Base-by-base conservation (phyloP, 352 stramenopile species). In the Sclerospora graminicola region DNA sequence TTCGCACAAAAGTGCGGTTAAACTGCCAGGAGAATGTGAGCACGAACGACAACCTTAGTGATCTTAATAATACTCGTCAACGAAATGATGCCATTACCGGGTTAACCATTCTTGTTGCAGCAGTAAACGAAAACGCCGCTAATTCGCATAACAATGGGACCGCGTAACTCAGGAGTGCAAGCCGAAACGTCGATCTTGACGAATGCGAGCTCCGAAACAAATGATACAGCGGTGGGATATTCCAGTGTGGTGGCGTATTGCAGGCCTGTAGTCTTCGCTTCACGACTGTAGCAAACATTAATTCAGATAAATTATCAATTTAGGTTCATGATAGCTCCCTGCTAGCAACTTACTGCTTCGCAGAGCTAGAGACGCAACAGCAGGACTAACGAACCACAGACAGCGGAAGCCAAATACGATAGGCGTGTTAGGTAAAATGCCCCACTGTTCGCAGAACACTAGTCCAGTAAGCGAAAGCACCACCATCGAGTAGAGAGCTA, bases 71-170 rank as follows among this genome's bases (percentile, higher is more conserved):
- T 15, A 23, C 9, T 8, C 20, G 40, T 24, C 27, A 38, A 36
- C 8, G 30, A 29, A 16, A 9, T 37, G 4, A 14, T 14, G n/a
- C 11, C 74, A 71, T 19, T 54, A 92, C 81, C 38, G 81, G 81
- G 35, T 92, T 92, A 21, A 90, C 75, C 75, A 89, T 87, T 14
- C 76, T 70, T n/a, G 81, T 90, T 9, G 81, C 81, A 4, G 81
- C 76, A 23, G 76, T 89, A 60, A 92, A 85, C 1, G 81, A 89
- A 50, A 88, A 92, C 8, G 81, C 81, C 5, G 81, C 81, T 20
- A 92, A 35, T 36, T 92, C 78, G 42, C 81, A 92, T 9, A 92
- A 57, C 19, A 90, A 62, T 6, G 81, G 81, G 42, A 92, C 83
- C 14, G 76, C 66, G 35, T 87, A 92, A 57, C 81, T 92, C 32